phyloP scores from a whole-genome alignment of 441 rosid species.

The Oxalis stricta region DNA sequence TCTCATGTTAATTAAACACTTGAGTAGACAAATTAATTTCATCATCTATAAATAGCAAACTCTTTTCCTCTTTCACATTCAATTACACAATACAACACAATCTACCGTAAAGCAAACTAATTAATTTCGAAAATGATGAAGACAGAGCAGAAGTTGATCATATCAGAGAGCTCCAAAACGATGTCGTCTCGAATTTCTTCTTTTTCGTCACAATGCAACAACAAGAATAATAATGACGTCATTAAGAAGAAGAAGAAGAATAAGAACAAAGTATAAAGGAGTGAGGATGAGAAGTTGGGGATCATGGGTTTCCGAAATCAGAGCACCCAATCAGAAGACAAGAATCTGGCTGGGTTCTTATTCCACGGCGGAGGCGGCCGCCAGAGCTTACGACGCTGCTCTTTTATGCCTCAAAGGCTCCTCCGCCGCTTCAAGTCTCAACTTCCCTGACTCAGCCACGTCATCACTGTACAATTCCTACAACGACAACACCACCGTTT shows the following conservation, averaged over 20 bases:
- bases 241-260: no score
- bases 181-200: slow-evolving; percentile 13
- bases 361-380: slow-evolving; percentile 89
- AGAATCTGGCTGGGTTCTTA: slow-evolving; percentile 96
- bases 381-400: slow-evolving; percentile 94
- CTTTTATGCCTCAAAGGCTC: slow-evolving; percentile 82
- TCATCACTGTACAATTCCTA: slow-evolving; percentile 27
- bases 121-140: no score
- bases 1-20: no score
- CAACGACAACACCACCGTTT: slow-evolving; percentile 13
- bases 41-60: slow-evolving; percentile 31
- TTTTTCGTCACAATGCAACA: slow-evolving; percentile 16
- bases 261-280: slow-evolving; percentile 81
- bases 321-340: slow-evolving; percentile 87
- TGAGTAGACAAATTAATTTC: slow-evolving; percentile 1
- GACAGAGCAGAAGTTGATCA: slow-evolving; percentile 31
- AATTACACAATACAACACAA: no score
- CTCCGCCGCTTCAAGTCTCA: slow-evolving; percentile 68
- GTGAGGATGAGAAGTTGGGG: slow-evolving; percentile 99
- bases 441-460: slow-evolving; percentile 65
- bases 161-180: slow-evolving; percentile 15
- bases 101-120: no score
- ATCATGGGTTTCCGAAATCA: slow-evolving; percentile 92
- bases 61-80: slow-evolving; percentile 15
- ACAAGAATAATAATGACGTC: no score